Conservation (phyloP, 352 stramenopile genomes). For the Pythium rhizo-oryzae region DNA sequence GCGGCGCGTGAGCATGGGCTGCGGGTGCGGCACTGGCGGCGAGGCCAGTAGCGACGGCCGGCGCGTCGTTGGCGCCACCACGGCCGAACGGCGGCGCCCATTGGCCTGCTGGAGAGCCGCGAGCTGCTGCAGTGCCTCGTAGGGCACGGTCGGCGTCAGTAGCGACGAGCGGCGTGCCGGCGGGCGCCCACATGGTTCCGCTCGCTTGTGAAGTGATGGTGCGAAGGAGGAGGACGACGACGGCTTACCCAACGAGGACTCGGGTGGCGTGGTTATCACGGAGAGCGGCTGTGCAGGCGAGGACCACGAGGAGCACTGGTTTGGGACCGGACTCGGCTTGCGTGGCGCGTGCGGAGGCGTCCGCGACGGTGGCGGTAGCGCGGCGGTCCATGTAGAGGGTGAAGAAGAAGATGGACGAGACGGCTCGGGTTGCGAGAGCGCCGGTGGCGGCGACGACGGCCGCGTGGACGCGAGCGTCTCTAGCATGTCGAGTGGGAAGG, state of each 20-base stretch:
- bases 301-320: slow-evolving; percentile 14
- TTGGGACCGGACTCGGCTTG: slow-evolving; percentile 28
- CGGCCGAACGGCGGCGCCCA: neutral
- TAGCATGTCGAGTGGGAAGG: neutral
- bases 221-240: neutral
- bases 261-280: neutral
- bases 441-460: neutral
- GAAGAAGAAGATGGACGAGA: neutral
- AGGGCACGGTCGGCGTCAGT: neutral
- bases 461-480: neutral
- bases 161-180: neutral
- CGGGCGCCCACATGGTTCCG: neutral
- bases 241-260: neutral
- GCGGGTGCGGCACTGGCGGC: neutral
- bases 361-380: too few species aligned
- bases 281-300: neutral
- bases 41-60: neutral
- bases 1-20: slow-evolving; percentile 13
- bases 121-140: neutral
- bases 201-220: neutral
- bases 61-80: neutral
- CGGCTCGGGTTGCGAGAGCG: neutral
- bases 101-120: neutral
- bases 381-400: too few species aligned
- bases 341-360: neutral